These are phyloP conservation scores for Vitellaria paradoxa DNA, from an alignment of 179 eudicot genomes.

Conservation along the genomic window DNA sequence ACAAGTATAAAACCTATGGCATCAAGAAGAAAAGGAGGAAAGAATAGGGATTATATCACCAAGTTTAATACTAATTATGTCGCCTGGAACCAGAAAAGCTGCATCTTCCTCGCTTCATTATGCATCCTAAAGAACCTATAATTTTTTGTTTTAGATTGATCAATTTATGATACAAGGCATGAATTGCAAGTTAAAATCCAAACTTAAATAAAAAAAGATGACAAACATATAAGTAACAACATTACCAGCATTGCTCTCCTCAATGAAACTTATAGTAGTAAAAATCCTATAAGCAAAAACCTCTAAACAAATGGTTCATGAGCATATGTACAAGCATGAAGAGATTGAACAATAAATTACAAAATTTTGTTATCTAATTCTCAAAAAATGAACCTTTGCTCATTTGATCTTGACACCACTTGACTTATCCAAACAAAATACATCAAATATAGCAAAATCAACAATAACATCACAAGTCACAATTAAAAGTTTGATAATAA, in stretches of 20 bases:
- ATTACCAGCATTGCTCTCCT: constrained; percentile 93
- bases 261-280: constrained; percentile 84
- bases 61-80: constrained; percentile 72
- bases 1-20: too few relatives aligned
- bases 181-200: neutral
- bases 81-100: constrained; percentile 87
- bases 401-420: too few relatives aligned
- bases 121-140: constrained; percentile 71
- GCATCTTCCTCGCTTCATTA: constrained; percentile 89
- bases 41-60: constrained; percentile 70
- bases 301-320: constrained; percentile 4
- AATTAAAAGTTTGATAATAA: too few relatives aligned
- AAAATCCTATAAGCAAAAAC: neutral
- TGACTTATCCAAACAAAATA: too few relatives aligned
- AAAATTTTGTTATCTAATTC: neutral
- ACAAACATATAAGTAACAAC: constrained; percentile 51
- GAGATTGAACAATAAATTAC: neutral
- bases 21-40: too few relatives aligned
- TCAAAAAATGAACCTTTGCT: neutral
- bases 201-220: neutral
- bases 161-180: neutral
- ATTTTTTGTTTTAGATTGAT: constrained; percentile 1
- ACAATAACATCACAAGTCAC: too few relatives aligned
- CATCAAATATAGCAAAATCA: too few relatives aligned
- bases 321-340: neutral